These are phyloP conservation scores for Zelonia costaricensis DNA, from an alignment of 208 protist genomes.

Conservation along the genomic window DNA sequence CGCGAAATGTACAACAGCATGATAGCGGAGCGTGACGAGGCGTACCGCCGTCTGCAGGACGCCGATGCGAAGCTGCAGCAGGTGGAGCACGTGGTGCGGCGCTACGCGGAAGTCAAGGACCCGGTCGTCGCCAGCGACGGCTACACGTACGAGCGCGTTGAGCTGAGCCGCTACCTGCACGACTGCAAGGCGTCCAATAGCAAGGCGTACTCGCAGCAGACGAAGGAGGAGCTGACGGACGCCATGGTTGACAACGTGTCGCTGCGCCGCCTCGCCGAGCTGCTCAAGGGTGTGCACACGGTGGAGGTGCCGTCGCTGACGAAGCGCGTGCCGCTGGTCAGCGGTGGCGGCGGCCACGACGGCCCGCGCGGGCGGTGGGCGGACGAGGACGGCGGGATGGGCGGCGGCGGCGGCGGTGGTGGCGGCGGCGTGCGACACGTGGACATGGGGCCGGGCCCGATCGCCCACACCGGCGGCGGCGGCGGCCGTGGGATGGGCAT, in stretches of 20 bases:
- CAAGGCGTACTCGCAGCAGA: slow-evolving; percentile 84
- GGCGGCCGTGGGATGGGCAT: slow-evolving; percentile 2
- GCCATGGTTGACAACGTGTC: slow-evolving; percentile 79
- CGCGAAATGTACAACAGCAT: slow-evolving; percentile 69
- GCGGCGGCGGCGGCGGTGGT: background rate
- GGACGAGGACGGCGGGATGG: slow-evolving; percentile 24
- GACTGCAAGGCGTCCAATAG: slow-evolving; percentile 75
- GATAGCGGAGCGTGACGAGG: slow-evolving; percentile 59
- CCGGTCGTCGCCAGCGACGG: slow-evolving; percentile 88
- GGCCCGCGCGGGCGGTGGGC: slow-evolving; percentile 17
- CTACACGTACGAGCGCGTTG: slow-evolving; percentile 82
- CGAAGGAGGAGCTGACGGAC: slow-evolving; percentile 85
- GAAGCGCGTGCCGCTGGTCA: slow-evolving; percentile 18
- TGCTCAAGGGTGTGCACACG: slow-evolving; percentile 54
- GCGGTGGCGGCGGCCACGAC: slow-evolving; percentile 9
- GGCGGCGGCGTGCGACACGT: background rate
- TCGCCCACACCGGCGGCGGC: slow-evolving; percentile 13
- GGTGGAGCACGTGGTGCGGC: slow-evolving; percentile 65
- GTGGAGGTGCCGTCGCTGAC: slow-evolving; percentile 43
- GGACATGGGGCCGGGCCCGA: too few relatives aligned
- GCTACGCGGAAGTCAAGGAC: slow-evolving; percentile 70
- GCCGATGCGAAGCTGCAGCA: slow-evolving; percentile 57
- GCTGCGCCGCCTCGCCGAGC: slow-evolving; percentile 64
- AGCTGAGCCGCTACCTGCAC: slow-evolving; percentile 67
- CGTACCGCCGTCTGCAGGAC: slow-evolving; percentile 48